phyloP scores from a whole-genome alignment of 2,329 filamentous ascomycete genomes.

The Diaporthe sp. region DNA sequence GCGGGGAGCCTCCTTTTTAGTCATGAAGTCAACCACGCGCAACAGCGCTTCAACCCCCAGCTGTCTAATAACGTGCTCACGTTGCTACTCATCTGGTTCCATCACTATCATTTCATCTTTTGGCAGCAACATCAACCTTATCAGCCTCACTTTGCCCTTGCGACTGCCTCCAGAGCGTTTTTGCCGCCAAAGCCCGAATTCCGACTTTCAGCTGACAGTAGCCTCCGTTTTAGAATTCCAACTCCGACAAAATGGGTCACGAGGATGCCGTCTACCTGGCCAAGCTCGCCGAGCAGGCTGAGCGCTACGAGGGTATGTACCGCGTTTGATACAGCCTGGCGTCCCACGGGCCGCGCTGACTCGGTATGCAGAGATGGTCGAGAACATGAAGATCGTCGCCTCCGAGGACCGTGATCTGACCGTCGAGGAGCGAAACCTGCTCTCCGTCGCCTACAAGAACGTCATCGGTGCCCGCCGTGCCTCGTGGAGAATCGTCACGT shows the following conservation, averaged over 20 bases:
- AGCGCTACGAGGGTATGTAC: conserved; percentile 96
- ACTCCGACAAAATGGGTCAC: conserved; percentile 88
- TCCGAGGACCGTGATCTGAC: conserved; percentile 86
- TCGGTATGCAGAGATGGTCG: conserved; percentile 86
- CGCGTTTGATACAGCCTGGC: conserved; percentile 23
- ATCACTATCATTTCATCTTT: conserved; percentile 46
- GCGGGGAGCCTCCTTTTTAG: conserved; percentile 49
- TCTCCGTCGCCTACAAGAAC: conserved; percentile 99
- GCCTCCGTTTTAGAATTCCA: conserved; percentile 43
- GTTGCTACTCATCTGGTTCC: conserved; percentile 43
- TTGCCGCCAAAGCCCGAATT: conserved; percentile 24
- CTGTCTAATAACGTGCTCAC: conserved; percentile 43
- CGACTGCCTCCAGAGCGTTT: conserved; percentile 41
- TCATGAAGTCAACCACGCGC: conserved; percentile 50
- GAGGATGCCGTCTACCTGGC: conserved; percentile 99
- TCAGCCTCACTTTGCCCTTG: conserved; percentile 29
- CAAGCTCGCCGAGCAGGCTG: conserved; percentile 99
- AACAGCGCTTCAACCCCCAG: conserved; percentile 37
- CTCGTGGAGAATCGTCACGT: conserved; percentile 98
- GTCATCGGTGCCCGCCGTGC: conserved; percentile 97
- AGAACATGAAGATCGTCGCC: conserved; percentile 99
- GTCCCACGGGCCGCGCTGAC: conserved; percentile 41
- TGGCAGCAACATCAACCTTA: conserved; percentile 38
- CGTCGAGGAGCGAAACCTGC: conserved; percentile 97
- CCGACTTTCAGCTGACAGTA: conserved; percentile 46